These are phyloP conservation scores for Verticillium isaacii DNA, from an alignment of 2,329 filamentous ascomycete species.

Conservation along the genomic window DNA sequence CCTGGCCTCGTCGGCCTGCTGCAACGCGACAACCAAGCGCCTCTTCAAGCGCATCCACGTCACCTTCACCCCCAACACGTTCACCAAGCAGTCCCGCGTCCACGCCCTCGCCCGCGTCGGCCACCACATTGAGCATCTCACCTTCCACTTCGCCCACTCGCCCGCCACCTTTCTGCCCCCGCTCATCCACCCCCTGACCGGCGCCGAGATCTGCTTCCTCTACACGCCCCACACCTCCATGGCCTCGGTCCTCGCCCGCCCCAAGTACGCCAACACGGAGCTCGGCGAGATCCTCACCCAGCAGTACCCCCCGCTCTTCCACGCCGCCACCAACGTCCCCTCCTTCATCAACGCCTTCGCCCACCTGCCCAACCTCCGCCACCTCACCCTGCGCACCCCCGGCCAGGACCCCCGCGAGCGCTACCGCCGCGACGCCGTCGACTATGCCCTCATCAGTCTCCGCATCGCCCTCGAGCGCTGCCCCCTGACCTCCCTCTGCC, in stretches of 20 bases:
- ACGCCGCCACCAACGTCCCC: slow-evolving; percentile 81
- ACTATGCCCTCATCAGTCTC: slow-evolving; percentile 84
- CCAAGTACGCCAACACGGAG: slow-evolving; percentile 75
- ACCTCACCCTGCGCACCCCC: slow-evolving; percentile 73
- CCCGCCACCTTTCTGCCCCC: slow-evolving; percentile 78
- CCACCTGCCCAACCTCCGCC: slow-evolving; percentile 63
- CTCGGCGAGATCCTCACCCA: slow-evolving; percentile 77
- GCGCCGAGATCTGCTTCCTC: slow-evolving; percentile 73
- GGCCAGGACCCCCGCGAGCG: slow-evolving; percentile 64
- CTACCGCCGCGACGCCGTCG: slow-evolving; percentile 72
- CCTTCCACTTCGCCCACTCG: slow-evolving; percentile 72
- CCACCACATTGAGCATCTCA: slow-evolving; percentile 71
- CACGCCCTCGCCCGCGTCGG: slow-evolving; percentile 74
- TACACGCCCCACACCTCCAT: slow-evolving; percentile 73
- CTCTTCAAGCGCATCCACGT: slow-evolving; percentile 66
- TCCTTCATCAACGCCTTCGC: slow-evolving; percentile 75
- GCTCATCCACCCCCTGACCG: slow-evolving; percentile 72
- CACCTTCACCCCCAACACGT: slow-evolving; percentile 69
- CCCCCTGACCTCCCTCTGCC: slow-evolving; percentile 58
- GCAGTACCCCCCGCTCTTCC: slow-evolving; percentile 85
- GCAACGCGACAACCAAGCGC: slow-evolving; percentile 62
- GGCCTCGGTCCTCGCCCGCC: slow-evolving; percentile 55
- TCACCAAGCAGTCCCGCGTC: slow-evolving; percentile 69
- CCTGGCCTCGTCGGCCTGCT: slow-evolving; percentile 64
- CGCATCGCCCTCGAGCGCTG: slow-evolving; percentile 77